phyloP scores from a whole-genome alignment of 2,329 filamentous ascomycete species.

The Alternaria arbusti region DNA sequence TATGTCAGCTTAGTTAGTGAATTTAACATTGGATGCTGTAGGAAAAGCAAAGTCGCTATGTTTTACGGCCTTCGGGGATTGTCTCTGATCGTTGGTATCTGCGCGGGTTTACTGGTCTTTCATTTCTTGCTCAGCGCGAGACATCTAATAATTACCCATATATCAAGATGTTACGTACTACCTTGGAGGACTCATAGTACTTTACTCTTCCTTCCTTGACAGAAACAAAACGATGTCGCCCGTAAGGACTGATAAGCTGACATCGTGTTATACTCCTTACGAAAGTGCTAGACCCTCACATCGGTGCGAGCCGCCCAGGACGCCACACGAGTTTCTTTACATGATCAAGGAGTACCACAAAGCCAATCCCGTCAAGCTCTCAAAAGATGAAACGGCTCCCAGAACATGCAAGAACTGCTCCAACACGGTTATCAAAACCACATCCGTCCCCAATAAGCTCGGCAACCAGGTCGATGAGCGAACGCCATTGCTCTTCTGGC shows the following conservation, averaged over 20 bases:
- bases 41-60: no score
- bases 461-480: not conserved
- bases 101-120: no score
- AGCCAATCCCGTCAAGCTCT: not conserved
- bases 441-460: not conserved
- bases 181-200: no score
- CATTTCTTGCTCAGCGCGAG: no score
- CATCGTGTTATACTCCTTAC: not conserved
- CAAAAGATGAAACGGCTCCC: not conserved
- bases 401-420: not conserved
- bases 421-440: not conserved
- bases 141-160: no score
- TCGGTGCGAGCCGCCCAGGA: not conserved
- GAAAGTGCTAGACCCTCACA: not conserved
- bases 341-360: not conserved
- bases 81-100: no score
- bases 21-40: no score
- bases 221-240: not conserved
- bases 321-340: not conserved
- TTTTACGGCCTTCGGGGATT: no score
- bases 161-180: no score
- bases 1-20: no score
- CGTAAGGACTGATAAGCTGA: not conserved
- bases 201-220: no score
- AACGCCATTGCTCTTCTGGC: not conserved